A percentile compares a stretch with the other conserved stretches of the same genome.
These are phyloP conservation scores for Colletotrichum navitas DNA, from an alignment of 2,329 filamentous ascomycete genomes.

Conservation along the genomic window DNA sequence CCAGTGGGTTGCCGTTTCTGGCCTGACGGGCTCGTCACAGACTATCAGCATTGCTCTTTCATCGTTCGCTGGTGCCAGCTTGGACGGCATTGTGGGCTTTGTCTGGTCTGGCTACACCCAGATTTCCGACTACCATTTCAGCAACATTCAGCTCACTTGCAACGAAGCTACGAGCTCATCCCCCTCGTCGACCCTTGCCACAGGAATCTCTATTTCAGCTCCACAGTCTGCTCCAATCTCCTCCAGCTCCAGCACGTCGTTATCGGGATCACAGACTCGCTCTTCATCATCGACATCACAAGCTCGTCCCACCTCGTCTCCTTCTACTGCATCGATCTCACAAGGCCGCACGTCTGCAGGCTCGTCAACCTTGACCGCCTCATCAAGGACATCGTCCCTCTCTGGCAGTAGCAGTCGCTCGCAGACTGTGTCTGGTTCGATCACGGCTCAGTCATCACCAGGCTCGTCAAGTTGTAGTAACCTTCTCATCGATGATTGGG, in stretches of 20 bases:
- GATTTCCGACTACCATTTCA: conserved; percentile 22
- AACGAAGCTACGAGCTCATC: background rate
- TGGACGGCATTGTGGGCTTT: conserved; percentile 32
- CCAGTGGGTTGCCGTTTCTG: conserved; percentile 57
- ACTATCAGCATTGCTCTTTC: conserved; percentile 64
- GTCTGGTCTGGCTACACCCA: conserved; percentile 36
- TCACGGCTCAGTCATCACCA: conserved; percentile 24
- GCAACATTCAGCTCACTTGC: conserved; percentile 33
- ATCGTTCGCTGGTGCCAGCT: conserved; percentile 29
- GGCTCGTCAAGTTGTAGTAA: conserved; percentile 52
- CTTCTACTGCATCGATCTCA: background rate
- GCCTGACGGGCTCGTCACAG: conserved; percentile 63
- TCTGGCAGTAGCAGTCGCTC: background rate
- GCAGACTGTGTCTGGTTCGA: conserved; percentile 10
- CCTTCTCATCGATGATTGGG: conserved; percentile 70
- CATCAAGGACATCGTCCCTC: background rate
- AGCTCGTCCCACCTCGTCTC: background rate
- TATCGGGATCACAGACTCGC: background rate
- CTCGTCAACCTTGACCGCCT: background rate
- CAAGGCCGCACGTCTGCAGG: background rate
- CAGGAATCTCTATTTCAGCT: background rate
- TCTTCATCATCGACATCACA: background rate
- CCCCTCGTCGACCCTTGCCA: background rate
- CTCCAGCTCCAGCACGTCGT: background rate
- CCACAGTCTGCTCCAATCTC: background rate